phyloP scores from a whole-genome alignment of 306 rosid species.

The Dalbergia oliveri region DNA sequence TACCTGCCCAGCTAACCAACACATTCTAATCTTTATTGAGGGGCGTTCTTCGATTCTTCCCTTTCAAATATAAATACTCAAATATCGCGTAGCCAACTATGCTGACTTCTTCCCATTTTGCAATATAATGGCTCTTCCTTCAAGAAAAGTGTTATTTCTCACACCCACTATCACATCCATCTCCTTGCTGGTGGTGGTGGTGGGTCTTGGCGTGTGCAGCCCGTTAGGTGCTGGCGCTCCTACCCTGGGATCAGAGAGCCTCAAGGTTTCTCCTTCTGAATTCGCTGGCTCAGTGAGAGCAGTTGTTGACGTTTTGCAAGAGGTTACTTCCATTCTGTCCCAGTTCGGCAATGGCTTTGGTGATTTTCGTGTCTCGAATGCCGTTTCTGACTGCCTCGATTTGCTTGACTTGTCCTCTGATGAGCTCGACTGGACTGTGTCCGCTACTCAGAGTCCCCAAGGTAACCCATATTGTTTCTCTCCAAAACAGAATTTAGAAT shows the following conservation, averaged over 20 bases:
- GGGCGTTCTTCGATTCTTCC: background rate
- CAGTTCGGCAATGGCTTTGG: constrained; percentile 55
- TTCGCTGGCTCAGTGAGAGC: constrained; percentile 57
- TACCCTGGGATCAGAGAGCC: constrained; percentile 30
- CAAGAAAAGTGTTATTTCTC: constrained; percentile 16
- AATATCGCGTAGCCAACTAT: background rate
- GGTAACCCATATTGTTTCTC: constrained; percentile 49
- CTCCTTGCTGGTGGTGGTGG: background rate
- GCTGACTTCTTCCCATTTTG: background rate
- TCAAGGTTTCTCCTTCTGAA: constrained; percentile 63
- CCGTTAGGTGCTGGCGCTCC: background rate
- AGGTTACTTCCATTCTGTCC: constrained; percentile 65
- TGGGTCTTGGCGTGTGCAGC: background rate
- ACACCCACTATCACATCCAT: constrained; percentile 15
- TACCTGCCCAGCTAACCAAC: constrained; percentile 61
- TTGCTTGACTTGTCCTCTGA: constrained; percentile 78
- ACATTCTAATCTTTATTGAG: constrained; percentile 26
- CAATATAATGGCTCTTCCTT: constrained; percentile 50
- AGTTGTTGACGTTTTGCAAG: constrained; percentile 53
- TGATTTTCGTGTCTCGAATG: constrained; percentile 68
- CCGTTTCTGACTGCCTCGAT: constrained; percentile 84
- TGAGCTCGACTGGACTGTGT: constrained; percentile 63
- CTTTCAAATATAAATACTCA: constrained; percentile 58
- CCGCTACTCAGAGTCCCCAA: constrained; percentile 67
- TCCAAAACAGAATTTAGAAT: background rate